A percentile compares a stretch with the other conserved stretches of the same genome.
These are phyloP conservation scores for Schizopora paradoxa DNA, from an alignment of 1,284 basidiomycete genomes.

Conservation along the genomic window DNA sequence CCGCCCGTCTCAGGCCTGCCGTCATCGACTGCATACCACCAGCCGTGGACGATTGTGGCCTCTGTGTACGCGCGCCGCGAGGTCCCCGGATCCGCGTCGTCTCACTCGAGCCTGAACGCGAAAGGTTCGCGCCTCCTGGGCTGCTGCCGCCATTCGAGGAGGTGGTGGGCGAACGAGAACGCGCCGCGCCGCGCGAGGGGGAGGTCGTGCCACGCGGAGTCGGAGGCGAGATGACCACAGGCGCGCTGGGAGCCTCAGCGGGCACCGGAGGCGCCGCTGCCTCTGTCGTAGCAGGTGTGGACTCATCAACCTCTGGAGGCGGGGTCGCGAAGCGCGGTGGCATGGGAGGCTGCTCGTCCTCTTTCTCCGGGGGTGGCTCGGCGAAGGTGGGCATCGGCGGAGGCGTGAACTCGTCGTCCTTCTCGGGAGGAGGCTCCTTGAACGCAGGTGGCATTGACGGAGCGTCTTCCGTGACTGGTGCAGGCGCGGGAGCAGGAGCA, in stretches of 20 bases:
- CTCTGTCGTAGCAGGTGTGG: constrained; percentile 29
- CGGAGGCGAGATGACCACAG: constrained; percentile 40
- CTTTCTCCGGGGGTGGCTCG: constrained; percentile 36
- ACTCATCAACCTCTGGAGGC: too few species aligned
- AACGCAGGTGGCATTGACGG: constrained; percentile 26
- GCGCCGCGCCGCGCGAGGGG: constrained; percentile 32
- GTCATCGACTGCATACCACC: constrained; percentile 50
- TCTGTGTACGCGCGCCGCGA: constrained; percentile 42
- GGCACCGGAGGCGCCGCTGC: constrained; percentile 25
- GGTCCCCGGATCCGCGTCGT: constrained; percentile 48
- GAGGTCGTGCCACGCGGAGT: constrained; percentile 35
- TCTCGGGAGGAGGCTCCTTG: constrained; percentile 24
- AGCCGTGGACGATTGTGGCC: constrained; percentile 19
- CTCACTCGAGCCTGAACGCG: constrained; percentile 41
- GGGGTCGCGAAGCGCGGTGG: constrained; percentile 22
- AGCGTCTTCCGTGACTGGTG: constrained; percentile 17
- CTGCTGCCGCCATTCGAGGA: constrained; percentile 24
- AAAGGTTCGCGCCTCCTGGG: constrained; percentile 31
- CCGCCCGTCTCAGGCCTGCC: constrained; percentile 45
- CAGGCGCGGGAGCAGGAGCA: constrained; percentile 30
- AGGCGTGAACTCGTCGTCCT: constrained; percentile 17
- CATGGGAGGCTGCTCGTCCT: constrained; percentile 20
- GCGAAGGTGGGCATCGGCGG: constrained; percentile 36
- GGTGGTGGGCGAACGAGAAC: constrained; percentile 41
- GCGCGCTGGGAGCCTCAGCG: constrained; percentile 24